Evolutionary conservation across 768 basidiomycete species (phyloP), one percentile per base, ranked within the genome.

Genomic region (Cystoderma amianthinum): DNA sequence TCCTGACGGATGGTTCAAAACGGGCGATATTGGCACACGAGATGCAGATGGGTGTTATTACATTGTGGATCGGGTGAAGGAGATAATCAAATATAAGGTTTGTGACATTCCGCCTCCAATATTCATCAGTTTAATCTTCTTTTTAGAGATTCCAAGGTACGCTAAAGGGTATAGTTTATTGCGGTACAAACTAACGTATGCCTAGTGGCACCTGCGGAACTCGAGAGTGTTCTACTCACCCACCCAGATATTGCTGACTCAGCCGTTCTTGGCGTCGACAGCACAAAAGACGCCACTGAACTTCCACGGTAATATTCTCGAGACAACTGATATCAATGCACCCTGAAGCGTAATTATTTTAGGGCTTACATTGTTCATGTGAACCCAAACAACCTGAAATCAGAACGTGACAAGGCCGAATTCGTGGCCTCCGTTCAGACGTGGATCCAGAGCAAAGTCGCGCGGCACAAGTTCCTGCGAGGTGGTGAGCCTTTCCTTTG

Each of bases 171-270:
- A 13, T 17, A n/a, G 15, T 18, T 16, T 16, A 18, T 30, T 25
- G 15, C 28, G 28, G 15, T 15, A 9, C 28, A 30, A 30, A 9
- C 28, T n/a, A n/a, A n/a, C 28, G 15, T 15, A 9, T 30, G 10
- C 15, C 15, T 49, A 86, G 90, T 93, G 13, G 78, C 91, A 5
- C 90, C 90, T 0, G 89, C 91, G 1, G 90, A 92, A 50, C 72
- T 94, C 3, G 91, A 94, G 52, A 74, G 77, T 20, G 63, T 89
- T 0, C 71, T 93, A 0, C 61, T 92, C 11, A 75, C 76, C 3
- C 84, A 92, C 50, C 80, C 83, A 1, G 75, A 82, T 0, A 67
- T 95, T 13, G 81, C 78, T 2, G 92, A 96, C 51, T 74, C 71
- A 1, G 90, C 81, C 7, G 90, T 95, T 15, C 82, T 93, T 42